phyloP scores from a whole-genome alignment of 1,139 yeast genomes.

The Blastobotrys elegans region DNA sequence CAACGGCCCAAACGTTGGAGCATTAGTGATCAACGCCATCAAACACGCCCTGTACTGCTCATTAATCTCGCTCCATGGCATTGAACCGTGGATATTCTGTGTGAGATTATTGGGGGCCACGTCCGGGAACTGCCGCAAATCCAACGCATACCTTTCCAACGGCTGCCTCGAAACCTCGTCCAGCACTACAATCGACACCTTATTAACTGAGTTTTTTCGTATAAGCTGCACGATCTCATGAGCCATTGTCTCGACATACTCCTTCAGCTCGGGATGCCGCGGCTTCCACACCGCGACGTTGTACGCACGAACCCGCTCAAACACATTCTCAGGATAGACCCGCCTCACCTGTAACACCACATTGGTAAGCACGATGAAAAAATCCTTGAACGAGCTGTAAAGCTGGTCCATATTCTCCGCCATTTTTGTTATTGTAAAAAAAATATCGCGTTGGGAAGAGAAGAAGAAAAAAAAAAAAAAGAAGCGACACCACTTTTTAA shows the following conservation, averaged over 20 bases:
- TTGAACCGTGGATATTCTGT: conserved; percentile 6
- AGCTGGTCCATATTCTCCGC: background rate
- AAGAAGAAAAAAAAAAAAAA: background rate
- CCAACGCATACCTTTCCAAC: conserved; percentile 34
- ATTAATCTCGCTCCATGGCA: conserved; percentile 20
- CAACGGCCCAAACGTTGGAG: conserved; percentile 22
- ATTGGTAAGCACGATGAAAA: conserved; percentile 35
- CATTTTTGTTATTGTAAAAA: background rate
- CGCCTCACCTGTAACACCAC: conserved; percentile 32
- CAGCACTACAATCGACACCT: conserved; percentile 29
- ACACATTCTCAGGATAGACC: conserved; percentile 35
- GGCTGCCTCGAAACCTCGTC: conserved; percentile 21
- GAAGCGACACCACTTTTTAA: conserved; percentile 1
- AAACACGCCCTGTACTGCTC: conserved; percentile 32
- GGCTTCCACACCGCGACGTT: conserved; percentile 33
- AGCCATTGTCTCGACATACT: conserved; percentile 35
- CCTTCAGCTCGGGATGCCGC: conserved; percentile 36
- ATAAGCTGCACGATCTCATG: conserved; percentile 27
- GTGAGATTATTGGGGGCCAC: conserved; percentile 4
- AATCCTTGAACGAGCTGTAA: conserved; percentile 30
- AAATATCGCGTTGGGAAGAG: background rate
- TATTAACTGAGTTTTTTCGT: conserved; percentile 22
- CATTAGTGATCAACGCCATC: conserved; percentile 21
- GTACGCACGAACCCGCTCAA: conserved; percentile 29
- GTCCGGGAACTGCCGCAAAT: conserved; percentile 28